These are phyloP conservation scores for Gynandropsis gynandra DNA, from an alignment of 345 rosid genomes.

Conservation along the genomic window DNA sequence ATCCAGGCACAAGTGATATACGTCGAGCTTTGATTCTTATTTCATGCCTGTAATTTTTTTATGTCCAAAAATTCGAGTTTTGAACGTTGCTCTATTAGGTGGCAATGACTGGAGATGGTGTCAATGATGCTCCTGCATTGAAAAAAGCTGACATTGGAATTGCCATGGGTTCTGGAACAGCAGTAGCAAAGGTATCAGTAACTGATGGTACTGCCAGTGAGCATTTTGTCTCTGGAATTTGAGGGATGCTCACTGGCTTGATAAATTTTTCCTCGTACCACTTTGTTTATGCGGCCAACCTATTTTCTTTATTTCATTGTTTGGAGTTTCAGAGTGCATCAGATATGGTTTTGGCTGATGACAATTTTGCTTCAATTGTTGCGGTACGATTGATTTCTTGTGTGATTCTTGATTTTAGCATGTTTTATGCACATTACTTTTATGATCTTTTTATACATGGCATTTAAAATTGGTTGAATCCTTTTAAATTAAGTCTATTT, in stretches of 20 bases:
- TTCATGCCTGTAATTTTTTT: slow-evolving; percentile 7
- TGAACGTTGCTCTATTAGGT: slow-evolving; percentile 44
- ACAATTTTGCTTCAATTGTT: slow-evolving; percentile 93
- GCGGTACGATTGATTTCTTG: slow-evolving; percentile 50
- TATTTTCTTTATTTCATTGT: slow-evolving; percentile 13
- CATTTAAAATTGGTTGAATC: background rate
- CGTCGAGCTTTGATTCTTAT: slow-evolving; percentile 5
- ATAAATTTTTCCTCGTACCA: background rate
- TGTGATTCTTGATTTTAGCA: slow-evolving; percentile 10
- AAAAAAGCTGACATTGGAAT: slow-evolving; percentile 97
- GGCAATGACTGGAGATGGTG: slow-evolving; percentile 99
- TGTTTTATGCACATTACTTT: slow-evolving; percentile 16
- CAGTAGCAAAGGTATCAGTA: slow-evolving; percentile 84
- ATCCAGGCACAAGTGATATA: slow-evolving; percentile 10
- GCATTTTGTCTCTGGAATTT: slow-evolving; percentile 7
- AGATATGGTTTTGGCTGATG: slow-evolving; percentile 99
- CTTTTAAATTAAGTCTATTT: background rate
- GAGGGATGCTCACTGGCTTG: too few species aligned
- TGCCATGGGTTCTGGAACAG: slow-evolving; percentile 99
- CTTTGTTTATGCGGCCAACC: slow-evolving; percentile 13
- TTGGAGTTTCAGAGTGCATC: slow-evolving; percentile 80
- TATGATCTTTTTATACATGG: background rate
- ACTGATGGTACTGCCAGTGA: slow-evolving; percentile 3
- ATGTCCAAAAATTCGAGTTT: background rate
- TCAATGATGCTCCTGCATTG: slow-evolving; percentile 97